Conservation (phyloP, 2,329 filamentous ascomycete species). For the Fusarium armeniacum region DNA sequence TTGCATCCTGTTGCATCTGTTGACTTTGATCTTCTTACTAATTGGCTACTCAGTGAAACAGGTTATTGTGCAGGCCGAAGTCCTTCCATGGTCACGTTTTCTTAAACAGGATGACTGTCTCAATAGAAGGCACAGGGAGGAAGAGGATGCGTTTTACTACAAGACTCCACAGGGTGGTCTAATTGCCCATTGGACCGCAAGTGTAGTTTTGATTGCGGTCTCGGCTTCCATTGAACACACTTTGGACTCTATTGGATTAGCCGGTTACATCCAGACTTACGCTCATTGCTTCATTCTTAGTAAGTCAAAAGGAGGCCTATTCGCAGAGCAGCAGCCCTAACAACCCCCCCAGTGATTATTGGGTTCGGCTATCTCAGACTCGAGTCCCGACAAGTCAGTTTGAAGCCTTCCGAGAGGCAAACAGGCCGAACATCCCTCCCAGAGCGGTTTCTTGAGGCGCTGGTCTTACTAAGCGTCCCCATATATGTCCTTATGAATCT, state of each 20-base stretch:
- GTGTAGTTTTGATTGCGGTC: not conserved
- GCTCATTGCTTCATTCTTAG: not conserved
- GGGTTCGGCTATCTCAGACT: not conserved
- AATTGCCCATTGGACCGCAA: not conserved
- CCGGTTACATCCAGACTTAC: not conserved
- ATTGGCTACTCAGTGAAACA: not conserved
- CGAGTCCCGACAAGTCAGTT: too few relatives aligned
- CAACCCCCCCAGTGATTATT: not conserved
- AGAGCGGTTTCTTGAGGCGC: not conserved
- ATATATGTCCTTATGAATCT: not conserved
- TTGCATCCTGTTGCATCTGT: too few relatives aligned
- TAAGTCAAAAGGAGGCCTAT: too few relatives aligned
- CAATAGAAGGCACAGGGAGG: too few relatives aligned
- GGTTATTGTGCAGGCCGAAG: not conserved
- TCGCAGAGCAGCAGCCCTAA: too few relatives aligned
- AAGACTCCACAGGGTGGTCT: not conserved
- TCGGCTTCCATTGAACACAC: too few relatives aligned
- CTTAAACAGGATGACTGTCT: not conserved
- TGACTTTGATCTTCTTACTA: too few relatives aligned
- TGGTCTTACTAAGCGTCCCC: not conserved
- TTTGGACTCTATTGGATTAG: not conserved
- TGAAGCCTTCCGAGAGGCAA: too few relatives aligned
- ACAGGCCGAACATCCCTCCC: too few relatives aligned
- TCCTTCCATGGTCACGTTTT: not conserved
- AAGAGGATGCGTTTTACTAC: not conserved